phyloP scores from a whole-genome alignment of 768 basidiomycete genomes.

The Cyclocybe aegerita region DNA sequence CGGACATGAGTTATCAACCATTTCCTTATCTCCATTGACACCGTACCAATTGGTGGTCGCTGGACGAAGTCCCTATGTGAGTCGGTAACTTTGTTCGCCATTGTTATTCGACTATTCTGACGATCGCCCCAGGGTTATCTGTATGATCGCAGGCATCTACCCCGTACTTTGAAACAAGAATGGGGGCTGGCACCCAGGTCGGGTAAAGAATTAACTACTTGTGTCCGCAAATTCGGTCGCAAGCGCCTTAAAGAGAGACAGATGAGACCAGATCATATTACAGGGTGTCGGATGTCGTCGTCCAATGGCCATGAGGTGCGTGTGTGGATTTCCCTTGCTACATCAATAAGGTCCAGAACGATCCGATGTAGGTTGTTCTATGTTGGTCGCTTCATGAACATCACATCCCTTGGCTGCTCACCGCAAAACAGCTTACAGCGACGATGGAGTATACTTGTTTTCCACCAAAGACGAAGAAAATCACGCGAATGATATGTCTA shows the following conservation, averaged over 20 bases:
- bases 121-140: slow-evolving; percentile 58
- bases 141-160: slow-evolving; percentile 77
- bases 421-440: slow-evolving; percentile 60
- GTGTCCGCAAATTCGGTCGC: slow-evolving; percentile 79
- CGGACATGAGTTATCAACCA: slow-evolving; percentile 64
- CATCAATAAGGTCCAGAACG: background rate
- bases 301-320: slow-evolving; percentile 75
- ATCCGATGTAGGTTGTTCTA: slow-evolving; percentile 51
- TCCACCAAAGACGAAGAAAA: slow-evolving; percentile 67
- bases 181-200: slow-evolving; percentile 61
- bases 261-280: slow-evolving; percentile 58
- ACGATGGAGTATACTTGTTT: slow-evolving; percentile 71
- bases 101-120: background rate
- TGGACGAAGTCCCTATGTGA: slow-evolving; percentile 78
- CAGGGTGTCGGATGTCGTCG: slow-evolving; percentile 70
- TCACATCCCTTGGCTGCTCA: slow-evolving; percentile 3
- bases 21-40: slow-evolving; percentile 74
- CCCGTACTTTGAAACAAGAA: slow-evolving; percentile 58
- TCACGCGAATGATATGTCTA: slow-evolving; percentile 16
- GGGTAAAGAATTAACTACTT: slow-evolving; percentile 60
- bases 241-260: slow-evolving; percentile 26
- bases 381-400: slow-evolving; percentile 39
- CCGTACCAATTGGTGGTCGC: slow-evolving; percentile 87
- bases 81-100: background rate
- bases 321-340: background rate